Evolutionary conservation across 768 basidiomycete species (phyloP), one percentile per base, ranked within the genome.

Genomic region (Leccinum boreale): DNA sequence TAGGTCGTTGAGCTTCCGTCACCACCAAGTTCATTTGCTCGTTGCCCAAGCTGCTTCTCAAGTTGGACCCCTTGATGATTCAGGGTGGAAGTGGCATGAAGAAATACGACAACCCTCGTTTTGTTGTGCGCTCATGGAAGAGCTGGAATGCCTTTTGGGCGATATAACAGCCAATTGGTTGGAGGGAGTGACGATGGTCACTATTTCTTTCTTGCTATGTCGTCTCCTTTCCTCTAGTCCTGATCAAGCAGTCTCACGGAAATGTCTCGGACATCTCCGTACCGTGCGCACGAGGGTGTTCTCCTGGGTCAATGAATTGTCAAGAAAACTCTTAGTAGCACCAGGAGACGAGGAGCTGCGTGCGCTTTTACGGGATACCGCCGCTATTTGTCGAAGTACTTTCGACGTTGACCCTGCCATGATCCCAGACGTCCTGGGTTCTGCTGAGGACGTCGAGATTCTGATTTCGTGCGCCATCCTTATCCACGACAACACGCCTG

Each of bases 11-110:
- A 73, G 69, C 3, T 77, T 84, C 53, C 65, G 70, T 33, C 53
- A 63, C 5, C 67, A 72, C 1, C 77, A 75, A 11, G 77, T 84
- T 0, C 72, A 80, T 56, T 55, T 68, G 0, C 69, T 83, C 3
- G 21, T 83, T 1, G 66, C 63, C 5, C 82, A 82, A 50, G 73
- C 80, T 10, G 73, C 70, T 3, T 77, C 72, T 60, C 79, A 83
- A 59, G 65, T 77, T 4, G 79, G 80, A 29, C 68, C 65, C 2
- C 31, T 67, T 10, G 24, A 24, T 9, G 26, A 59, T 23, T 24
- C 8, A 1, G 56, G 8, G 21, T 56, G 46, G 60, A 17, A 17
- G 11, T 62, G 62, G 62, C 62, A 63, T 28, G 23, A 51, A 14
- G 62, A 56, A 28, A 31, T 63, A 11, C 35, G 28, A 26, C 46